A percentile compares a stretch with the other conserved stretches of the same genome.
phyloP scores from a whole-genome alignment of 148 eudicot genomes.

The Silene uniflora region DNA sequence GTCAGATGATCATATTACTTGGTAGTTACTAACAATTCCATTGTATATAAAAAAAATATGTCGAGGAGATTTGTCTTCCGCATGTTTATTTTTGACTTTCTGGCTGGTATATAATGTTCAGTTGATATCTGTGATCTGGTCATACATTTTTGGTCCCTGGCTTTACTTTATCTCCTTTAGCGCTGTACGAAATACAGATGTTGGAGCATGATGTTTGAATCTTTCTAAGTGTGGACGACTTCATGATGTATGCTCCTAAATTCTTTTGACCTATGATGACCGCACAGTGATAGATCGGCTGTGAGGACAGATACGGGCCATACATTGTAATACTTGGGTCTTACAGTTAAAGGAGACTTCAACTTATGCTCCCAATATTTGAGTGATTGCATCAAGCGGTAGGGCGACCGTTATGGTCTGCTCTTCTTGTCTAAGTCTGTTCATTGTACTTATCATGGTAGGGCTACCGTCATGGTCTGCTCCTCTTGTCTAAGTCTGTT shows the following conservation, averaged over 20 bases:
- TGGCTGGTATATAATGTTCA: neutral
- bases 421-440: neutral
- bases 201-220: conserved; percentile 33
- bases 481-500: neutral
- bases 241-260: conserved; percentile 41
- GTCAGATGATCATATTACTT: neutral
- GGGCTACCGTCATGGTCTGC: neutral
- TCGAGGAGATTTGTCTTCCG: neutral
- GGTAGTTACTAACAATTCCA: neutral
- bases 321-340: conserved; percentile 10
- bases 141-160: neutral
- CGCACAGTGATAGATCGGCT: conserved; percentile 27
- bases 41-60: neutral
- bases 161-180: neutral
- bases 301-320: conserved; percentile 37
- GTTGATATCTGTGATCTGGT: neutral
- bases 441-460: neutral
- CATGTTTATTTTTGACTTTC: neutral
- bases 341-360: conserved; percentile 1
- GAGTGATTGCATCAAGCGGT: neutral
- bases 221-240: conserved; percentile 17
- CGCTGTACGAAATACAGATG: neutral
- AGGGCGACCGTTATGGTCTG: neutral
- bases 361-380: too few species aligned
- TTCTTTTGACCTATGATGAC: conserved; percentile 33